Conservation (phyloP, 2,329 filamentous ascomycete species). For the Penicillium sp. region DNA sequence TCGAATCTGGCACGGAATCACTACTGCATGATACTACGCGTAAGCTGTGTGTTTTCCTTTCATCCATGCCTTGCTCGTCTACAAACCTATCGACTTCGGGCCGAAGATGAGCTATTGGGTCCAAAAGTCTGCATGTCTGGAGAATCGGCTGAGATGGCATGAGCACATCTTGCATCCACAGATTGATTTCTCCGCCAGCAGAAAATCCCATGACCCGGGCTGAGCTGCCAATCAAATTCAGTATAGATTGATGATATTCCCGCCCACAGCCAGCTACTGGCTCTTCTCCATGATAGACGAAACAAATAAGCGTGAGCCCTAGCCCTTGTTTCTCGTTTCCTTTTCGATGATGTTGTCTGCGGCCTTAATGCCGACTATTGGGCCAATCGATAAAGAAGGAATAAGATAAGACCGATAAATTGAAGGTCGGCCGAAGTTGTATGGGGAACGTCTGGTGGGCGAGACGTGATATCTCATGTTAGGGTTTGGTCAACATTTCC, state of each 20-base stretch:
- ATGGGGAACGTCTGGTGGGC: too few species aligned
- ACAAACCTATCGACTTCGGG: slow-evolving; percentile 2
- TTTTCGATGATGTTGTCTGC: too few species aligned
- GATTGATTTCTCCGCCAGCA: slow-evolving; percentile 27
- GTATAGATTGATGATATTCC: slow-evolving; percentile 21
- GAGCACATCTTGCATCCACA: slow-evolving; percentile 11
- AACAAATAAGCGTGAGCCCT: neutral
- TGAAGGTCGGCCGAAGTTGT: too few species aligned
- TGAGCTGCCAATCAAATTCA: slow-evolving; percentile 30
- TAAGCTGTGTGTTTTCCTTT: neutral
- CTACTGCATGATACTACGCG: slow-evolving; percentile 3
- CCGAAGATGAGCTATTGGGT: neutral
- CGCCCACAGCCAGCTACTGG: slow-evolving; percentile 15
- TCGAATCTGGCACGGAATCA: slow-evolving; percentile 1
- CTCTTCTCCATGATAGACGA: slow-evolving; percentile 15
- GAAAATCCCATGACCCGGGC: slow-evolving; percentile 33
- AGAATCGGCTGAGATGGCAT: slow-evolving; percentile 6
- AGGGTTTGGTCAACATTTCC: too few species aligned
- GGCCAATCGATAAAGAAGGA: too few species aligned
- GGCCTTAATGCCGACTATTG: too few species aligned
- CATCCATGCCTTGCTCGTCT: neutral
- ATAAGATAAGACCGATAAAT: too few species aligned
- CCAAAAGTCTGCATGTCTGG: neutral
- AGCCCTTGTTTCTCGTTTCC: too few species aligned
- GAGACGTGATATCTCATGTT: too few species aligned